These are phyloP conservation scores for Flaveria sonorensis DNA, from an alignment of 129 eudicot species.

Conservation along the genomic window DNA sequence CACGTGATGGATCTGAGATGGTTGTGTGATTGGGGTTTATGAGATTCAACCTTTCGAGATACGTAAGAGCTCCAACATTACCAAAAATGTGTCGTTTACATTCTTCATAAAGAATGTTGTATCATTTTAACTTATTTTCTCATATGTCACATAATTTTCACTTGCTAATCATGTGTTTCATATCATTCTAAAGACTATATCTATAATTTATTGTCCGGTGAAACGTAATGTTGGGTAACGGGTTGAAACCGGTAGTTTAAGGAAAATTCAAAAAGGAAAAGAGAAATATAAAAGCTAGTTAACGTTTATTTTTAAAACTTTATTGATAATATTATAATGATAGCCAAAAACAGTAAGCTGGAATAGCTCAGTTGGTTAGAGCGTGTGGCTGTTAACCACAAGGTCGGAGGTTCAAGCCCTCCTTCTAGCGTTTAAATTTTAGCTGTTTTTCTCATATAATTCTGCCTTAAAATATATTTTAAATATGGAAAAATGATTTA, in stretches of 20 bases:
- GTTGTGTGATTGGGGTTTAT: not conserved
- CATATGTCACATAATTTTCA: not conserved
- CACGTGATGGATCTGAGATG: not conserved
- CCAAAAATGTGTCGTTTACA: not conserved
- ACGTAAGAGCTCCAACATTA: not conserved
- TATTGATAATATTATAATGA: no score
- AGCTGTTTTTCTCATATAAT: no score
- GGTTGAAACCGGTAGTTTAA: no score
- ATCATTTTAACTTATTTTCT: not conserved
- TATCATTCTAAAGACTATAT: not conserved
- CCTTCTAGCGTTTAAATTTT: slow-evolving; percentile 66
- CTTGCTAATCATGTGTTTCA: not conserved
- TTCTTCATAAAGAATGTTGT: not conserved
- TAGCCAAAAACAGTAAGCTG: slow-evolving; percentile 35
- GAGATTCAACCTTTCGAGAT: not conserved
- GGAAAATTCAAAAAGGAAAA: no score
- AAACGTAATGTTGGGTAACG: no score
- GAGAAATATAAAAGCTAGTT: no score
- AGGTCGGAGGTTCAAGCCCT: slow-evolving; percentile 99
- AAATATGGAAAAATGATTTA: no score
- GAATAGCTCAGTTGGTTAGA: slow-evolving; percentile 99
- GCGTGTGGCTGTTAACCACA: slow-evolving; percentile 99
- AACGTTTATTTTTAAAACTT: no score
- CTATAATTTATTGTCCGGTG: no score
- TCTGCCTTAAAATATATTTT: no score